phyloP scores from a whole-genome alignment of 1,284 basidiomycete genomes.

The Cronartium quercuum region DNA sequence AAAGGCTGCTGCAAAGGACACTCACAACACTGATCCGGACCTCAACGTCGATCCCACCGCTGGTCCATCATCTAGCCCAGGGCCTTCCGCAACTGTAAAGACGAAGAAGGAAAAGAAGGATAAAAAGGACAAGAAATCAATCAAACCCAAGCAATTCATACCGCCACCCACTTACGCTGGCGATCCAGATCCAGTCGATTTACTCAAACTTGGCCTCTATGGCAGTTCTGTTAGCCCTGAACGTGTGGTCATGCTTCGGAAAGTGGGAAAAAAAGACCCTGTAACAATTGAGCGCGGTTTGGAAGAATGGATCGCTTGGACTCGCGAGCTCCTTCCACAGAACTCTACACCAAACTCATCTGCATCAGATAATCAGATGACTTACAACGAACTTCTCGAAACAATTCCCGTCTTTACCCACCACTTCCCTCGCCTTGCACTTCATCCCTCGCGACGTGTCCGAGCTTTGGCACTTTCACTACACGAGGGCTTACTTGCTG shows the following conservation, averaged over 20 bases:
- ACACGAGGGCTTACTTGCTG: constrained; percentile 1
- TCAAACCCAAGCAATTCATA: constrained; percentile 34
- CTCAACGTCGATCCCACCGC: background rate
- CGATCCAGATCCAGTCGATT: constrained; percentile 36
- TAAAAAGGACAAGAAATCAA: constrained; percentile 18
- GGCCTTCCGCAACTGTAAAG: too few species aligned
- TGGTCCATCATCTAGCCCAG: background rate
- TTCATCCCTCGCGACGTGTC: constrained; percentile 34
- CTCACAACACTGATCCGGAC: background rate
- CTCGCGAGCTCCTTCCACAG: background rate
- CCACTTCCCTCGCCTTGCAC: constrained; percentile 16
- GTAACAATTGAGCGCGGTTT: constrained; percentile 36
- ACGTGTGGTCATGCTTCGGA: constrained; percentile 16
- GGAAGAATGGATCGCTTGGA: constrained; percentile 34
- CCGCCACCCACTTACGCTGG: constrained; percentile 34
- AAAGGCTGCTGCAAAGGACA: constrained; percentile 12
- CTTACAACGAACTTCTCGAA: constrained; percentile 2
- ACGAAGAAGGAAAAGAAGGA: constrained; percentile 15
- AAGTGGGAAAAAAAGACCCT: constrained; percentile 37
- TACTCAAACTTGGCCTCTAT: constrained; percentile 25
- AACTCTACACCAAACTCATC: background rate
- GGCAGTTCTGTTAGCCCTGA: constrained; percentile 28
- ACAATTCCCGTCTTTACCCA: constrained; percentile 30
- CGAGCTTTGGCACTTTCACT: constrained; percentile 10
- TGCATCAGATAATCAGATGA: background rate